A percentile compares a stretch with the other conserved stretches of the same genome.
phyloP scores from a whole-genome alignment of 2,329 filamentous ascomycete species.

The Calonectria fujianensis region DNA sequence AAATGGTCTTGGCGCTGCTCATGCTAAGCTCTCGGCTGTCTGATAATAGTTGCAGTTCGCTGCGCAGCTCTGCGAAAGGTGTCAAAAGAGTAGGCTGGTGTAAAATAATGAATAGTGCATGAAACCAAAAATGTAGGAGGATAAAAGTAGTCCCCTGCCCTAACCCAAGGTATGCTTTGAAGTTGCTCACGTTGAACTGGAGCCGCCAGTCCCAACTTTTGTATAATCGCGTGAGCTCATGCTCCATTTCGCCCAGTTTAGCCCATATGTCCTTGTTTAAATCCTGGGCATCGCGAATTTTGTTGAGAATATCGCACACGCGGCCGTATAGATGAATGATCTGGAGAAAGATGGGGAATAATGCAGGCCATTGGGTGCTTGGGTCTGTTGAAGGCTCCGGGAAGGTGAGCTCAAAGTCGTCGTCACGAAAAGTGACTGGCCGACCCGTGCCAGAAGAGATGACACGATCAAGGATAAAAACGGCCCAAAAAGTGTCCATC shows the following conservation, averaged over 20 bases:
- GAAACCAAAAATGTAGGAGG: slow-evolving; percentile 91
- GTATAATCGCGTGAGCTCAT: slow-evolving; percentile 82
- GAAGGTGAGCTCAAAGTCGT: slow-evolving; percentile 88
- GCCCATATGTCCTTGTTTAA: slow-evolving; percentile 84
- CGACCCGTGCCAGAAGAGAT: slow-evolving; percentile 92
- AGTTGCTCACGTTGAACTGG: slow-evolving; percentile 90
- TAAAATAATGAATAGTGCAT: slow-evolving; percentile 88
- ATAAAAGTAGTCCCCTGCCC: slow-evolving; percentile 92
- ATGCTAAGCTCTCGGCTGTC: slow-evolving; percentile 89
- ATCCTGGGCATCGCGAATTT: slow-evolving; percentile 83
- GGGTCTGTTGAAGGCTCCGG: slow-evolving; percentile 71
- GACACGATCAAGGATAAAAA: slow-evolving; percentile 90
- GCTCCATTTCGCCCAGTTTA: slow-evolving; percentile 85
- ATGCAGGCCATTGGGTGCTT: slow-evolving; percentile 81
- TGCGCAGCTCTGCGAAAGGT: slow-evolving; percentile 77
- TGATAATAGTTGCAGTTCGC: slow-evolving; percentile 82
- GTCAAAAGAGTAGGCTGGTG: slow-evolving; percentile 90
- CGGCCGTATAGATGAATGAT: slow-evolving; percentile 91
- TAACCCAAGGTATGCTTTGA: slow-evolving; percentile 87
- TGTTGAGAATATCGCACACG: slow-evolving; percentile 89
- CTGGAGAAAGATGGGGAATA: slow-evolving; percentile 86
- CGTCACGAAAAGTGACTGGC: slow-evolving; percentile 87
- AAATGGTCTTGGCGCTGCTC: slow-evolving; percentile 94
- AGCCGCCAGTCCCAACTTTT: slow-evolving; percentile 84
- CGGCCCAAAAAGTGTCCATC: slow-evolving; percentile 91